These are phyloP conservation scores for Priceomyces melissophilus DNA, from an alignment of 805 yeast genomes.

Conservation along the genomic window DNA sequence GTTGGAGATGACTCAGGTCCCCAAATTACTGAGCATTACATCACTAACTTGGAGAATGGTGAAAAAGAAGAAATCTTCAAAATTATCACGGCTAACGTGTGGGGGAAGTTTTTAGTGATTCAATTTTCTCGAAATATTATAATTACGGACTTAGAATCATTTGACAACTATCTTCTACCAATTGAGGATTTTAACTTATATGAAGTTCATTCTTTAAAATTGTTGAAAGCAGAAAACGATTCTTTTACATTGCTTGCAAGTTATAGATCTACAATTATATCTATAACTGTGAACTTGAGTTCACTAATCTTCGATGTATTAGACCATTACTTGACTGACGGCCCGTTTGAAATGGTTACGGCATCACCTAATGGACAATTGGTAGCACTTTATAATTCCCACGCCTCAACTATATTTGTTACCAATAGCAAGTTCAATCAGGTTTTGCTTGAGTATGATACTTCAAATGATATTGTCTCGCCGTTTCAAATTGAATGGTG, in stretches of 20 bases:
- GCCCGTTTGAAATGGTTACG: conserved; percentile 42
- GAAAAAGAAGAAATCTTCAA: conserved; percentile 26
- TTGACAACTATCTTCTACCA: conserved; percentile 39
- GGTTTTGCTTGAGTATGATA: conserved; percentile 42
- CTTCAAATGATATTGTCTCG: conserved; percentile 32
- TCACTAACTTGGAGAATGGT: conserved; percentile 32
- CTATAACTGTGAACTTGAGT: conserved; percentile 21
- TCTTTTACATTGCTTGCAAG: conserved; percentile 21
- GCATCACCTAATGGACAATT: conserved; percentile 56
- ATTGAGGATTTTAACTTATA: conserved; percentile 16
- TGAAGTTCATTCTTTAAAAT: conserved; percentile 20
- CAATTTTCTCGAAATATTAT: conserved; percentile 32
- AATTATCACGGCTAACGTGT: conserved; percentile 27
- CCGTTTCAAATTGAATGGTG: conserved; percentile 72
- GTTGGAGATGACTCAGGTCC: conserved; percentile 14
- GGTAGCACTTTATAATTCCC: conserved; percentile 44
- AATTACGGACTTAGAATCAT: conserved; percentile 35
- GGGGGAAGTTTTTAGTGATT: conserved; percentile 44
- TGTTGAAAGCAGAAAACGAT: conserved; percentile 9
- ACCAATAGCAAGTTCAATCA: conserved; percentile 45
- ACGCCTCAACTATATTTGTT: conserved; percentile 45
- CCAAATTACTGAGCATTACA: conserved; percentile 7
- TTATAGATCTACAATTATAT: conserved; percentile 24
- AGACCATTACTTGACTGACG: conserved; percentile 44
- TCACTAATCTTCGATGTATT: conserved; percentile 21